Conservation (phyloP, 176 grass and related monocot genomes). For the Juncus effusus region DNA sequence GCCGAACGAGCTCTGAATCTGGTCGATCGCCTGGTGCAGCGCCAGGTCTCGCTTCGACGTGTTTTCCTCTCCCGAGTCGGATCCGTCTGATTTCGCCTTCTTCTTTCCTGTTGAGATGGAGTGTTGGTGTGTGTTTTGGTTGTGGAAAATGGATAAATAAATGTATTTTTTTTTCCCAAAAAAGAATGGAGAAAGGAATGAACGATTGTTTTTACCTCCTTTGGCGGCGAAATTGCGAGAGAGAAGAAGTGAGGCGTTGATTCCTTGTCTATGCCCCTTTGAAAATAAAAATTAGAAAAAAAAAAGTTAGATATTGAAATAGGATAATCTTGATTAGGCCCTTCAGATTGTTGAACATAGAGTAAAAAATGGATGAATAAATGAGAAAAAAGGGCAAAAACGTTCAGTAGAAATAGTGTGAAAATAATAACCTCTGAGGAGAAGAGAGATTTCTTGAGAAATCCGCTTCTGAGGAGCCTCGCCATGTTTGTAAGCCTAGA, state of each 20-base stretch:
- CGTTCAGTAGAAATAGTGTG: neutral
- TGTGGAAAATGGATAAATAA: no score
- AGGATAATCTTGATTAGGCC: neutral
- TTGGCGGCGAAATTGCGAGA: slow-evolving; percentile 58
- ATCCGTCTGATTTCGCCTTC: slow-evolving; percentile 53
- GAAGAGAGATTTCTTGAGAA: slow-evolving; percentile 43
- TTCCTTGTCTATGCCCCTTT: slow-evolving; percentile 63
- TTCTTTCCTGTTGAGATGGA: slow-evolving; percentile 43
- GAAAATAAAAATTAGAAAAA: slow-evolving; percentile 3
- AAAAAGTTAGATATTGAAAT: neutral
- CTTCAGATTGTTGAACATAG: neutral
- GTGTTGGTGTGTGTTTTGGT: neutral
- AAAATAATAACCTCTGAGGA: slow-evolving; percentile 37
- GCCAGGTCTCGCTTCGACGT: slow-evolving; percentile 87
- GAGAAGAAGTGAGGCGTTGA: slow-evolving; percentile 50
- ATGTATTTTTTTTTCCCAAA: neutral
- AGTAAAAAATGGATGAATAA: neutral
- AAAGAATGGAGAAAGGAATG: slow-evolving; percentile 6
- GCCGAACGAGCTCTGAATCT: slow-evolving; percentile 79
- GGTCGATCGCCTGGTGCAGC: slow-evolving; percentile 92
- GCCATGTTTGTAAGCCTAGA: slow-evolving; percentile 44
- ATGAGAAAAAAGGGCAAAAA: neutral
- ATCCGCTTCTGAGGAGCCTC: slow-evolving; percentile 53
- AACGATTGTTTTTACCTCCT: slow-evolving; percentile 56
- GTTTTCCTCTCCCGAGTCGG: slow-evolving; percentile 66